A percentile compares a stretch with the other conserved stretches of the same genome.
These are phyloP conservation scores for Penicillium samsonianum DNA, from an alignment of 495 filamentous ascomycete genomes.

Conservation along the genomic window DNA sequence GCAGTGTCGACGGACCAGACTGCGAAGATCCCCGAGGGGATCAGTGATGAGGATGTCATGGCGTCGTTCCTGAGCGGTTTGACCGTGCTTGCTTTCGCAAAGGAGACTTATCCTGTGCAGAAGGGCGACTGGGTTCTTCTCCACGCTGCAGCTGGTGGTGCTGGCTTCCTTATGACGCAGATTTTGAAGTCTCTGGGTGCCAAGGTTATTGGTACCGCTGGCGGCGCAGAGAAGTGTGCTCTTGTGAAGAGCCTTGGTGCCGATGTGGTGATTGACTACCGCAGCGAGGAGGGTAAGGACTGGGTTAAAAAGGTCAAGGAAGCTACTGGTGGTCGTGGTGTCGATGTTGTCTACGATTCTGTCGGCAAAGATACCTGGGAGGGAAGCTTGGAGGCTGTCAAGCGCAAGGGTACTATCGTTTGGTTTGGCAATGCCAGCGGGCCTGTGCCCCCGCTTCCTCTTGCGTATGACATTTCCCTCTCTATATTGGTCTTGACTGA, in stretches of 20 bases:
- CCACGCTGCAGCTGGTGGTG: slow-evolving; percentile 89
- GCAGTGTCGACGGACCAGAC: slow-evolving; percentile 57
- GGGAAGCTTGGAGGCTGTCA: slow-evolving; percentile 71
- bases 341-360: slow-evolving; percentile 82
- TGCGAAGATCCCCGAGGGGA: slow-evolving; percentile 62
- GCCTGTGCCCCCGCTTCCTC: slow-evolving; percentile 70
- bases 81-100: slow-evolving; percentile 79
- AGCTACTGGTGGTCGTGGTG: slow-evolving; percentile 69
- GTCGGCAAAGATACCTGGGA: slow-evolving; percentile 91
- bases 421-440: slow-evolving; percentile 91
- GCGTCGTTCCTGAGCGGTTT: slow-evolving; percentile 79
- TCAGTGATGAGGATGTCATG: slow-evolving; percentile 64
- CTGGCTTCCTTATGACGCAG: slow-evolving; percentile 77
- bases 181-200: slow-evolving; percentile 73
- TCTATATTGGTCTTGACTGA: background rate
- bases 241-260: slow-evolving; percentile 70
- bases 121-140: slow-evolving; percentile 83
- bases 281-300: slow-evolving; percentile 62
- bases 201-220: slow-evolving; percentile 80
- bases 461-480: slow-evolving; percentile 45
- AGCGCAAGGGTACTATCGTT: slow-evolving; percentile 79
- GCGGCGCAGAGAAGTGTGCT: slow-evolving; percentile 69
- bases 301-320: slow-evolving; percentile 66
- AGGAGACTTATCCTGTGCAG: slow-evolving; percentile 73
- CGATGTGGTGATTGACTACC: slow-evolving; percentile 71